These are phyloP conservation scores for Moesziomyces antarcticus DNA, from an alignment of 1,284 basidiomycete species.

Conservation along the genomic window DNA sequence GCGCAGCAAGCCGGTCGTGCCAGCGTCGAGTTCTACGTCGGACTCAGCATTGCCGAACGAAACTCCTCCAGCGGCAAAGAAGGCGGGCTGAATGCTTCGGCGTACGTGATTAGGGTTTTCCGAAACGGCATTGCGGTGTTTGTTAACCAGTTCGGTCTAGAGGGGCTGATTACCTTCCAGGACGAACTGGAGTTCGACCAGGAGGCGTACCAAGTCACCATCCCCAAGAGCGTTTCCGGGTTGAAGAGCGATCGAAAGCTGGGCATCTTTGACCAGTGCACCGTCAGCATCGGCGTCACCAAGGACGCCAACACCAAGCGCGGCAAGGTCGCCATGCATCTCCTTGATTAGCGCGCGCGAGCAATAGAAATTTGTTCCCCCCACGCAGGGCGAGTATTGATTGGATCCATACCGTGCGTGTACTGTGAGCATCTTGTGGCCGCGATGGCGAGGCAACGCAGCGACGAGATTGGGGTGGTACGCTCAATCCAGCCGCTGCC, in stretches of 20 bases:
- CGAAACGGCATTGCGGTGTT: conserved; percentile 95
- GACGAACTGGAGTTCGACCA: conserved; percentile 88
- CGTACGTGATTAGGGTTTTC: conserved; percentile 94
- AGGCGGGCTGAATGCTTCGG: conserved; percentile 67
- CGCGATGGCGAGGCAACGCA: too few relatives aligned
- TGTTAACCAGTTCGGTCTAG: conserved; percentile 90
- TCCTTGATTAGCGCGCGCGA: conserved; percentile 69
- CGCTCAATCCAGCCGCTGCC: too few relatives aligned
- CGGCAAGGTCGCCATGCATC: conserved; percentile 88
- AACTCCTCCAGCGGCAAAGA: conserved; percentile 61
- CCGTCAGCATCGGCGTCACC: conserved; percentile 87
- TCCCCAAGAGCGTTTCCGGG: conserved; percentile 71
- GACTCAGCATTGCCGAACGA: conserved; percentile 78
- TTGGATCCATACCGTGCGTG: too few relatives aligned
- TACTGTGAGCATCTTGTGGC: too few relatives aligned
- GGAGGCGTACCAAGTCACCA: conserved; percentile 85
- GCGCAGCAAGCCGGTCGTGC: conserved; percentile 97
- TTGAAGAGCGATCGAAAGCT: conserved; percentile 50
- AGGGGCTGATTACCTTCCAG: conserved; percentile 93
- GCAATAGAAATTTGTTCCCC: neutral
- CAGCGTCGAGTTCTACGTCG: conserved; percentile 96
- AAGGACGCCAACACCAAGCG: conserved; percentile 94
- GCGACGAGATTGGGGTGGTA: too few relatives aligned
- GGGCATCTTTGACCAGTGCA: conserved; percentile 87
- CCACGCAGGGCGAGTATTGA: too few relatives aligned